Evolutionary conservation across 257 asterid genomes (phyloP).

Genomic region (Nicotiana sylvestris): DNA sequence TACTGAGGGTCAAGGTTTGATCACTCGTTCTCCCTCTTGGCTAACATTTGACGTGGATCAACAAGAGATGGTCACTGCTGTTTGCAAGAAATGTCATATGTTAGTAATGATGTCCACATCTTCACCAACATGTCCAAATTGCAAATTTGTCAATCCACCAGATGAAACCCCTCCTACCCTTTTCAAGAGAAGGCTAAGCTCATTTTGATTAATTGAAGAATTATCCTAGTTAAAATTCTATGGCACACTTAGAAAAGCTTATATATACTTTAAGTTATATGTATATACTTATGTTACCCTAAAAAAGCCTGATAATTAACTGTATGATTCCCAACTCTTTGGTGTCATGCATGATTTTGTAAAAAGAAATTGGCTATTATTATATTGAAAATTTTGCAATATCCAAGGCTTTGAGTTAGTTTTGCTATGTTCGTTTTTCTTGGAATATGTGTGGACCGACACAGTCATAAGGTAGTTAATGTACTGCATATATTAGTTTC

Average conservation of each 20-base stretch:
- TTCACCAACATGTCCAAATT: slow-evolving; percentile 66
- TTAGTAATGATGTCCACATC: slow-evolving; percentile 70
- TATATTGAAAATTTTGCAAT: neutral
- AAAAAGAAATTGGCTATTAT: neutral
- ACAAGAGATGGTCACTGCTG: slow-evolving; percentile 70
- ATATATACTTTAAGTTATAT: neutral
- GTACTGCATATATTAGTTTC: neutral
- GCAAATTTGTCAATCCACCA: slow-evolving; percentile 58
- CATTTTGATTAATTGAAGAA: slow-evolving; percentile 15
- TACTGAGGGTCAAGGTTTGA: slow-evolving; percentile 7
- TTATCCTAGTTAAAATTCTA: neutral
- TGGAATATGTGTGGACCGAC: slow-evolving; percentile 3
- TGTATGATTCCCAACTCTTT: neutral
- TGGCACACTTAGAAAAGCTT: neutral
- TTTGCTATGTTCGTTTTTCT: neutral
- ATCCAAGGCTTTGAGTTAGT: neutral
- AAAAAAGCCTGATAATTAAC: neutral
- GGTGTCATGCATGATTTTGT: slow-evolving; percentile 5
- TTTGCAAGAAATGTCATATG: slow-evolving; percentile 73
- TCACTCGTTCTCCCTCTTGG: slow-evolving; percentile 53
- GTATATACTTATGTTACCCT: neutral
- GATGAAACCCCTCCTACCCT: slow-evolving; percentile 26
- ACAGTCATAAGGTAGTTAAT: neutral
- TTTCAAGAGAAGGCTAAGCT: slow-evolving; percentile 35
- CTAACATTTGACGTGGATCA: slow-evolving; percentile 50